phyloP scores from a whole-genome alignment of 2,329 filamentous ascomycete genomes.

The Xylaria arbuscula region DNA sequence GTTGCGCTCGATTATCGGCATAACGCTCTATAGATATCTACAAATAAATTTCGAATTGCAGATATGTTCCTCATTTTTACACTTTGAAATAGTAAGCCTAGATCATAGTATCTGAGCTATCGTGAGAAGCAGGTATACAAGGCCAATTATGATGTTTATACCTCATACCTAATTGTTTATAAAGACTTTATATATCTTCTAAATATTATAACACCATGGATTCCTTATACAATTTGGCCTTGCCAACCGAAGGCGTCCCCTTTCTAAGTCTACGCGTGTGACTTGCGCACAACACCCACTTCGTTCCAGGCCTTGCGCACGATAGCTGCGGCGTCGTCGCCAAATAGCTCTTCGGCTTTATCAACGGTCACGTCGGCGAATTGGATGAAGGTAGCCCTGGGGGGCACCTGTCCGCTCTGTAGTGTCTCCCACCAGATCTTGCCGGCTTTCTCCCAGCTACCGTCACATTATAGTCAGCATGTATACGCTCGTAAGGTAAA shows the following conservation, averaged over 20 bases:
- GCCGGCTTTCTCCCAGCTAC: conserved; percentile 65
- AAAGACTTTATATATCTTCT: too few relatives aligned
- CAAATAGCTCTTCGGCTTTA: conserved; percentile 58
- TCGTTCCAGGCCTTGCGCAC: conserved; percentile 61
- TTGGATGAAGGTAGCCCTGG: conserved; percentile 58
- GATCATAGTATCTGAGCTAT: too few relatives aligned
- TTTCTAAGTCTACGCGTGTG: conserved; percentile 27
- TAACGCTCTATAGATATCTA: too few relatives aligned
- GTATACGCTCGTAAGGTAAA: background rate
- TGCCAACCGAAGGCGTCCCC: background rate
- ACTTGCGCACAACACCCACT: conserved; percentile 57
- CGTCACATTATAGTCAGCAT: background rate
- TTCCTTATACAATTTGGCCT: too few relatives aligned
- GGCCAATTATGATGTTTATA: too few relatives aligned
- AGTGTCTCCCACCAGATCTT: conserved; percentile 65
- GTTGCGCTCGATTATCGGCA: too few relatives aligned
- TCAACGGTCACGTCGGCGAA: conserved; percentile 62
- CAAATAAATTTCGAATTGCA: too few relatives aligned
- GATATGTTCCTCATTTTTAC: too few relatives aligned
- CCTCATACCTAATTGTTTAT: too few relatives aligned
- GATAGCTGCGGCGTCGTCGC: conserved; percentile 55
- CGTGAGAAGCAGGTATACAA: too few relatives aligned
- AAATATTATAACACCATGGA: too few relatives aligned
- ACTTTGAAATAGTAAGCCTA: too few relatives aligned
- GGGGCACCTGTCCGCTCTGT: conserved; percentile 56